Conservation (phyloP, 2,329 filamentous ascomycete genomes). For the Rhynchosporium graminicola region DNA sequence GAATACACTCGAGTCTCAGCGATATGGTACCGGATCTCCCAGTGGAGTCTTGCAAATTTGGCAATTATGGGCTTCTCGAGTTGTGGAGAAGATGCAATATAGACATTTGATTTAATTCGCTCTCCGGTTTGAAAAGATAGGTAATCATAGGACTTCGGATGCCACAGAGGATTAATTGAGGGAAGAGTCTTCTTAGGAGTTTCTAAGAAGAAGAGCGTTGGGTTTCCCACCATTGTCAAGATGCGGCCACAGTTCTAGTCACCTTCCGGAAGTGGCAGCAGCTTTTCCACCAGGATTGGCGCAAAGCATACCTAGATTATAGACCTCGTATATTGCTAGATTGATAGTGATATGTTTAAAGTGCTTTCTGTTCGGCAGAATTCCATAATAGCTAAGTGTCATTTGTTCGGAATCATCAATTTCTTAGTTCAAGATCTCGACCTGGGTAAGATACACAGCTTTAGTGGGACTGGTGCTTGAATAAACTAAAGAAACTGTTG, state of each 20-base stretch:
- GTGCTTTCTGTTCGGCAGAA: slow-evolving; percentile 22
- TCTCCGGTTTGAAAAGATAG: slow-evolving; percentile 39
- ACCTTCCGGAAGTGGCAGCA: slow-evolving; percentile 43
- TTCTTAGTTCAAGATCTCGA: slow-evolving; percentile 26
- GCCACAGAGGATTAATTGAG: slow-evolving; percentile 42
- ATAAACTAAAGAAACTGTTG: no score
- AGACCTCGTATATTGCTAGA: slow-evolving; percentile 38
- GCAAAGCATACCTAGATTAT: slow-evolving; percentile 42
- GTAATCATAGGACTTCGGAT: slow-evolving; percentile 41
- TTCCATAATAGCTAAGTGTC: slow-evolving; percentile 22
- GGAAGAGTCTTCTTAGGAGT: slow-evolving; percentile 37
- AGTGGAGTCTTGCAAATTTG: slow-evolving; percentile 14
- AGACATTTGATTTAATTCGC: slow-evolving; percentile 20
- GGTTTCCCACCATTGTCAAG: slow-evolving; percentile 31
- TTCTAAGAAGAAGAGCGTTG: slow-evolving; percentile 36
- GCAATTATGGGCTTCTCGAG: slow-evolving; percentile 7
- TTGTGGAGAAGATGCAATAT: background rate
- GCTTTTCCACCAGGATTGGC: slow-evolving; percentile 38
- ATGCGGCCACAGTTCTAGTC: slow-evolving; percentile 47
- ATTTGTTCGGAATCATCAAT: slow-evolving; percentile 20
- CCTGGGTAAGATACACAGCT: slow-evolving; percentile 12
- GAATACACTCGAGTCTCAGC: slow-evolving; percentile 10
- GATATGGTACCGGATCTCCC: slow-evolving; percentile 18
- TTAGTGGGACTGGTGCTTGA: background rate
- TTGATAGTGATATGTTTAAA: slow-evolving; percentile 48